Conservation (phyloP, 768 basidiomycete species). For the Pisolithus tinctorius region DNA sequence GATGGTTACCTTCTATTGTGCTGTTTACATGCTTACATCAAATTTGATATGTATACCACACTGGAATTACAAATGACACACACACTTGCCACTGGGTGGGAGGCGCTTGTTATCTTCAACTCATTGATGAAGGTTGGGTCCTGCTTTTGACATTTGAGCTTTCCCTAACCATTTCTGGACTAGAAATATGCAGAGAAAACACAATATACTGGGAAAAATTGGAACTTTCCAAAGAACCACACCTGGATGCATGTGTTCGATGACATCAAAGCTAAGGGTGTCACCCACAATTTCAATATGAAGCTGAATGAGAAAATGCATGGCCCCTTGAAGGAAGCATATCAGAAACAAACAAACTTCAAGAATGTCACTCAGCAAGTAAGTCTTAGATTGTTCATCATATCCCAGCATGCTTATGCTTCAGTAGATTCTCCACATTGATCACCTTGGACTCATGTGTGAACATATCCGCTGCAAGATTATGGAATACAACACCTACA, state of each 20-base stretch:
- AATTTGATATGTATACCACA: conserved; percentile 23
- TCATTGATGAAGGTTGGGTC: conserved; percentile 16
- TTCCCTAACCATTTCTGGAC: neutral
- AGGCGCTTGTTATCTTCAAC: too few species aligned
- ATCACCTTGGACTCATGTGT: neutral
- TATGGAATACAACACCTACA: too few species aligned
- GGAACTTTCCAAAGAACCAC: neutral
- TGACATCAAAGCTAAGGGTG: neutral
- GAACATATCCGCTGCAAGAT: neutral
- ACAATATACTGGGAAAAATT: neutral
- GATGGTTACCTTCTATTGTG: conserved; percentile 21
- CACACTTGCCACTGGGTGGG: conserved; percentile 4
- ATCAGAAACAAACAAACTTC: conserved; percentile 28
- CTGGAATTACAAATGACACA: conserved; percentile 25
- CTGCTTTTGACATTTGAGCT: neutral
- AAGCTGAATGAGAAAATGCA: neutral
- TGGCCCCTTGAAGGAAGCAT: conserved; percentile 4
- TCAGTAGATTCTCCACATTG: conserved; percentile 2
- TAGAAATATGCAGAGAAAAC: neutral
- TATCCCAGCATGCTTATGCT: neutral
- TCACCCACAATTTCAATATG: conserved; percentile 5
- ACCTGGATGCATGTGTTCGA: too few species aligned
- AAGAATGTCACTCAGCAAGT: conserved; percentile 30
- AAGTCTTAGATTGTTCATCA: conserved; percentile 5
- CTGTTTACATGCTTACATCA: conserved; percentile 24